These are phyloP conservation scores for Candida manassasensis DNA, from an alignment of 805 yeast species.

Conservation along the genomic window DNA sequence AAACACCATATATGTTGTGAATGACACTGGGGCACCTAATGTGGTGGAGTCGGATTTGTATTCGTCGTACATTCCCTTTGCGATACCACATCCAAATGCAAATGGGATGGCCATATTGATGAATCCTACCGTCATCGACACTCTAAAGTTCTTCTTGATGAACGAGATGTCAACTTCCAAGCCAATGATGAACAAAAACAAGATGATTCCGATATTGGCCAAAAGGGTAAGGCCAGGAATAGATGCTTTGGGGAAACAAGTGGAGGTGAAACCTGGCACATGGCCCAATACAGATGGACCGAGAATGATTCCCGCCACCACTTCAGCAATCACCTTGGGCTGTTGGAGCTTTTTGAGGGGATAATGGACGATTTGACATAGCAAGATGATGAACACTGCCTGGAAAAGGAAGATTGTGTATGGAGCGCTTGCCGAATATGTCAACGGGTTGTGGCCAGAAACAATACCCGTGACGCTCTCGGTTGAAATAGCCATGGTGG, in stretches of 20 bases:
- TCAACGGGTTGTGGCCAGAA: slow-evolving; percentile 68
- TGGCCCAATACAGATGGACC: slow-evolving; percentile 76
- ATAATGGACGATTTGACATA: slow-evolving; percentile 56
- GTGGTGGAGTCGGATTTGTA: slow-evolving; percentile 35
- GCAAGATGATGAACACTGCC: slow-evolving; percentile 51
- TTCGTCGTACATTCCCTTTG: slow-evolving; percentile 61
- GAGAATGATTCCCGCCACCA: slow-evolving; percentile 66
- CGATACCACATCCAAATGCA: slow-evolving; percentile 69
- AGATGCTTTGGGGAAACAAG: slow-evolving; percentile 61
- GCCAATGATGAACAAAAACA: slow-evolving; percentile 73
- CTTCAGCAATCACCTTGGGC: slow-evolving; percentile 81
- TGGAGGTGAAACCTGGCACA: slow-evolving; percentile 60
- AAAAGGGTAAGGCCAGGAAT: slow-evolving; percentile 60
- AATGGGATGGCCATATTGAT: slow-evolving; percentile 75
- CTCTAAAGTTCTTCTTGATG: slow-evolving; percentile 53
- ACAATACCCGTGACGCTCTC: slow-evolving; percentile 59
- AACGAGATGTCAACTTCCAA: slow-evolving; percentile 70
- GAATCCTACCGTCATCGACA: slow-evolving; percentile 65
- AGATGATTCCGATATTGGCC: slow-evolving; percentile 71
- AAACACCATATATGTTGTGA: slow-evolving; percentile 74
- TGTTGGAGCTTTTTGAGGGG: slow-evolving; percentile 62
- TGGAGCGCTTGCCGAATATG: slow-evolving; percentile 54
- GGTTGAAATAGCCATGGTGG: slow-evolving; percentile 29
- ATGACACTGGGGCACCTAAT: slow-evolving; percentile 37
- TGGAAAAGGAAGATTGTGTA: slow-evolving; percentile 69